Percentiles rank a stretch among this genome's conserved stretches.
phyloP scores from a whole-genome alignment of 2,329 filamentous ascomycete species.

The Penicillium expansum region DNA sequence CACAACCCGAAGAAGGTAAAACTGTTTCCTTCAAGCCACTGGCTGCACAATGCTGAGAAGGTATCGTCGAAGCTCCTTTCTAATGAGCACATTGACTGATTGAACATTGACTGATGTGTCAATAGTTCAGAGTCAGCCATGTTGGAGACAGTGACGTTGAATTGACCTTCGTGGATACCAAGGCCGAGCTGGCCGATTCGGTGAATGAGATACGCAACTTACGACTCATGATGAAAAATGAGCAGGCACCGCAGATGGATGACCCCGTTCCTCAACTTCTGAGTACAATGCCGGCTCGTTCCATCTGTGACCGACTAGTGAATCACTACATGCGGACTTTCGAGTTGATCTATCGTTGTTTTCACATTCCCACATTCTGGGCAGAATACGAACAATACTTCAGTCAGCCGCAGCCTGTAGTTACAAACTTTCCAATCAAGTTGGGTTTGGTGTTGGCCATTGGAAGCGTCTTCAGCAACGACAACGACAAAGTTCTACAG shows the following conservation, averaged over 20 bases:
- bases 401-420: not conserved
- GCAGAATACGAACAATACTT: slow-evolving; percentile 1
- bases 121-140: not conserved
- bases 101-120: not conserved
- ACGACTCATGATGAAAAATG: not conserved
- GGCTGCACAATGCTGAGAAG: slow-evolving; percentile 8
- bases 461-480: slow-evolving; percentile 1
- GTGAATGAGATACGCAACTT: not conserved
- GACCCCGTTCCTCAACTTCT: not conserved
- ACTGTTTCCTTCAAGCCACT: slow-evolving; percentile 8
- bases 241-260: not conserved
- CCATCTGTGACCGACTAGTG: not conserved
- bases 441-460: slow-evolving; percentile 1
- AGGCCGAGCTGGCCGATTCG: not conserved
- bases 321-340: slow-evolving; percentile 1
- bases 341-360: not conserved
- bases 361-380: slow-evolving; percentile 1
- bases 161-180: not conserved
- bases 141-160: not conserved
- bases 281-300: not conserved
- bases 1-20: slow-evolving; percentile 1
- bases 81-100: not conserved
- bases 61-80: not conserved
- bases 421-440: slow-evolving; percentile 1
- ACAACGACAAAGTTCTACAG: not conserved